Base-by-base conservation (phyloP, 805 yeast genomes). In the Millerozyma acaciae region DNA sequence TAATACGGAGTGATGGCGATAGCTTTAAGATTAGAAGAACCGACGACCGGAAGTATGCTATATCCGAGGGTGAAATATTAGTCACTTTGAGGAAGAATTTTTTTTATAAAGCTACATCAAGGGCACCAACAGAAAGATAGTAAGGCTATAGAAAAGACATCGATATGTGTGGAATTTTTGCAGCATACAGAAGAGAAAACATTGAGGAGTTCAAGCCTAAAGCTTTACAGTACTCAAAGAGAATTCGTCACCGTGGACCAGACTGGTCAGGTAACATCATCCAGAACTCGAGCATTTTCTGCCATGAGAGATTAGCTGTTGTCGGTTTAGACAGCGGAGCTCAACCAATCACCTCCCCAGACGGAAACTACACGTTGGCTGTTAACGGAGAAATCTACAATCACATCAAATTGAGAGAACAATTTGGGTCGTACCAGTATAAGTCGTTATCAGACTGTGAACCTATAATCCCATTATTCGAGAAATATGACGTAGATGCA, bases 331-430 rank as follows among this genome's bases (percentile, higher is more conserved):
- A 88, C 61, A 73, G 96, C 28, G 99, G 99, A 57, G 96, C 98
- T 44, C 99, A 93, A 70, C 99, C 99, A 47, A 84, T 93, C 67
- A 73, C 81, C 43, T 83, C 86, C 40, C 69, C 73, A 36, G 95
- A 88, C 50, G 94, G 75, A 40, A 65, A 80, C 49, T 76, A 76
- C 57, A 63, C 78, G 21, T 70, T 93, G 43, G 78, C 94, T 40
- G 98, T 93, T 60, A 93, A 93, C 73, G 99, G 97, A 51, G 99
- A 93, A 68, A 90, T 93, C 54, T 93, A 93, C 70, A 93, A 93
- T 82, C 98, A 93, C 68, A 86, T 89, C 62, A 73, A 81, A 50
- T 58, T 93, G 55, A 82, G 99, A 74, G 76, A 75, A 30, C 76
- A 84, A 64, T 76, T 81, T 54, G 50, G 70, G 31, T 83, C 76